Evolutionary conservation across 1,139 yeast genomes (phyloP).

Genomic region (Petasospora rhodanensis): DNA sequence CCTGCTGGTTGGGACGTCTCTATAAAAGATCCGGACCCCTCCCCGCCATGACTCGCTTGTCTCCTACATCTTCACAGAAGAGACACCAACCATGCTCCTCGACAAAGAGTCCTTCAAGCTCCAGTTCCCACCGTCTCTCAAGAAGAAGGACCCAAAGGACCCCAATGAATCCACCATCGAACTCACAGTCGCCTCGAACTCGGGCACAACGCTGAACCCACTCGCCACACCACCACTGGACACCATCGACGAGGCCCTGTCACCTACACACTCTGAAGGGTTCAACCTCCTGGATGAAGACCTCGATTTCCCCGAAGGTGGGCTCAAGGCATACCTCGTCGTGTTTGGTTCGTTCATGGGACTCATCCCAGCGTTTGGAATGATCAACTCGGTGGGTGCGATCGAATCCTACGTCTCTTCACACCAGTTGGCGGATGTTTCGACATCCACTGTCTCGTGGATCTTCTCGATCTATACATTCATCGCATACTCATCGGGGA

Average conservation of each 20-base stretch:
- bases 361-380: conserved; percentile 57
- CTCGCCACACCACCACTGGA: conserved; percentile 2
- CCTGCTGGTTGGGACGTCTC: neutral
- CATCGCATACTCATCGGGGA: conserved; percentile 50
- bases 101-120: conserved; percentile 6
- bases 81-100: conserved; percentile 4
- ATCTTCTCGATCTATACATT: conserved; percentile 59
- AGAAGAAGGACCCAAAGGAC: conserved; percentile 1
- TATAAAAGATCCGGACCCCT: no score
- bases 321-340: conserved; percentile 52
- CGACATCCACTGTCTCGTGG: conserved; percentile 60
- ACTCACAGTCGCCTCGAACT: conserved; percentile 6
- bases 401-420: conserved; percentile 56
- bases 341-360: conserved; percentile 67
- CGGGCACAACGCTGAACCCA: conserved; percentile 4
- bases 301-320: conserved; percentile 54
- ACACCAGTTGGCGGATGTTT: conserved; percentile 42
- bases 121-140: conserved; percentile 4
- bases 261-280: conserved; percentile 2
- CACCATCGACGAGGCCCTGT: conserved; percentile 3
- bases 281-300: conserved; percentile 13
- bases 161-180: conserved; percentile 6
- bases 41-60: no score
- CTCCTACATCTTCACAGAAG: no score
- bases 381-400: conserved; percentile 67